Evolutionary conservation across 192 early-diverging fungal species (phyloP).

Genomic region (Haplosporangium gracile): DNA sequence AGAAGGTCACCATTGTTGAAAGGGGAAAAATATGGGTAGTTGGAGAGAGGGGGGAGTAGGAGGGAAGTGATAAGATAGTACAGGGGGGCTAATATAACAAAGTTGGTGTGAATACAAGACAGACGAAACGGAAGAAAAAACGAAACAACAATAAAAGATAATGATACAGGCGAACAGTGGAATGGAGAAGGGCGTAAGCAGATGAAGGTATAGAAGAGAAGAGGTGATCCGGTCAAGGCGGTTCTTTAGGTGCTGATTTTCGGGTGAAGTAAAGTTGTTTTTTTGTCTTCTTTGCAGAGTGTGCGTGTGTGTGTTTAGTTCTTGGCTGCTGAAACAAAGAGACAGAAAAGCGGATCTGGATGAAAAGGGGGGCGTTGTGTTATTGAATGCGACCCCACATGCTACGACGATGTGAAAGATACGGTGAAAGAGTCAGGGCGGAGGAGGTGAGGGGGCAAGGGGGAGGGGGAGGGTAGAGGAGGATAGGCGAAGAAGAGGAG

Average conservation of each 20-base stretch:
- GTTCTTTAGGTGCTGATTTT: not conserved
- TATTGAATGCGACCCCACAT: conserved; percentile 39
- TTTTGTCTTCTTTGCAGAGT: not conserved
- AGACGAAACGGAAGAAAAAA: not conserved
- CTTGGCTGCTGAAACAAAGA: not conserved
- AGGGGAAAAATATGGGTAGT: not conserved
- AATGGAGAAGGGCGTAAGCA: not conserved
- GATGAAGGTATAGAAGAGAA: not conserved
- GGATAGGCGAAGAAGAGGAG: not conserved
- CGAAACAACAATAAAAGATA: not conserved
- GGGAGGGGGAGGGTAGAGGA: not conserved
- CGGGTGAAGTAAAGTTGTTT: not conserved
- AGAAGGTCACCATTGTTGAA: conserved; percentile 58
- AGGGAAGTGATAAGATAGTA: not conserved
- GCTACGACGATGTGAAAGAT: conserved; percentile 11
- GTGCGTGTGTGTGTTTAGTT: not conserved
- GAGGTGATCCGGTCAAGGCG: not conserved
- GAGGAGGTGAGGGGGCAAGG: not conserved
- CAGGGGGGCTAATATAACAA: not conserved
- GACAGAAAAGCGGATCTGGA: not conserved
- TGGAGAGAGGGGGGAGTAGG: not conserved
- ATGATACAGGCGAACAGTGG: conserved; percentile 9
- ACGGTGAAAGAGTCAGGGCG: not conserved
- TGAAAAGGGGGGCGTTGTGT: conserved; percentile 37
- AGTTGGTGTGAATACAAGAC: not conserved